phyloP scores from a whole-genome alignment of 257 asterid species.

The Nyctanthes arbortristis region DNA sequence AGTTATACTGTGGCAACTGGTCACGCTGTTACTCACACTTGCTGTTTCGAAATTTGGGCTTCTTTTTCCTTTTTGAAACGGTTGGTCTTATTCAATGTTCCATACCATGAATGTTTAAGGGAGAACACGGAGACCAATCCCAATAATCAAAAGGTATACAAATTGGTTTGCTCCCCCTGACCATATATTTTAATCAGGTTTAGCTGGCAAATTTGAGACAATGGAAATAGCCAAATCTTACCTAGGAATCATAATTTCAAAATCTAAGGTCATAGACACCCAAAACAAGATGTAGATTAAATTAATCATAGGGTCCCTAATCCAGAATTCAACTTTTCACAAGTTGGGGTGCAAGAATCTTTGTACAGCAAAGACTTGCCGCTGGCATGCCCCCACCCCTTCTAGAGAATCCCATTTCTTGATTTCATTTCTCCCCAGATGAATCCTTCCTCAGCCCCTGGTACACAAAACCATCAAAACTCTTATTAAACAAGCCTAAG shows the following conservation, averaged over 20 bases:
- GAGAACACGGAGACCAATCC: not conserved
- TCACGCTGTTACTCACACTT: no score
- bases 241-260: not conserved
- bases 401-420: not conserved
- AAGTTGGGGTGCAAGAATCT: constrained; percentile 38
- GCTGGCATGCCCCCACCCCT: constrained; percentile 42
- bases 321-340: constrained; percentile 26
- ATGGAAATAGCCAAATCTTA: constrained; percentile 23
- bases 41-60: not conserved
- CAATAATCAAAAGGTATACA: not conserved
- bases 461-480: not conserved
- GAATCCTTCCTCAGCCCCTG: constrained; percentile 3
- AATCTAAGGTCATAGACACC: constrained; percentile 9
- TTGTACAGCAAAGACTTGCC: constrained; percentile 24
- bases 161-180: not conserved
- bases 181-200: not conserved
- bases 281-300: not conserved
- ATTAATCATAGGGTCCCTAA: not conserved
- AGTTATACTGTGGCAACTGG: no score
- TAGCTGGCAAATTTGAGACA: constrained; percentile 23
- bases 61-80: not conserved
- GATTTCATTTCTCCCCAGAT: not conserved
- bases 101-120: not conserved
- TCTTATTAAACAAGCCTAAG: not conserved
- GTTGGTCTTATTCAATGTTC: not conserved